Evolutionary conservation across 1,139 yeast genomes (phyloP), one percentile per base, ranked within the genome.

Genomic region (Pichia sorboxylosa): DNA sequence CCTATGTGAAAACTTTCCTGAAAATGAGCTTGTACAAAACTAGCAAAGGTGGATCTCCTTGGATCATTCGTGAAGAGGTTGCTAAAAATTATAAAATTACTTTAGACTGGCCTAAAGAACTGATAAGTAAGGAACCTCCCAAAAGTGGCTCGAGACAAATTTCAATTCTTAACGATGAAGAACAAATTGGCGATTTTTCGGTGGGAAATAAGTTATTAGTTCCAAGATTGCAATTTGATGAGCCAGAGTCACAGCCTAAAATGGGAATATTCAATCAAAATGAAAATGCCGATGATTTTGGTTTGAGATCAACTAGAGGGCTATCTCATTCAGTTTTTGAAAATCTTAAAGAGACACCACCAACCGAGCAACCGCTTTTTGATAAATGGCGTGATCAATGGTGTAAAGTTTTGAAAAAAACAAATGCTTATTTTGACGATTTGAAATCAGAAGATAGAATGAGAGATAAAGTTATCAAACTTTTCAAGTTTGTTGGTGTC

Each of bases 11-110:
- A 54, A 82, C 95, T 0, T 90, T 90, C 47, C 72, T 90, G 48
- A 87, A 87, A 49, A 69, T 85, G 46, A 75, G 94, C 5, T 73
- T 90, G 46, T 67, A 83, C 4, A 69, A 95, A 45, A 83, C 90
- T 4, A 69, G 78, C 37, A 81, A 81, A 63, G 67, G 79, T 28
- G 96, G 97, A 2, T 93, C 97, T 3, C 97, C 98, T 1, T 90
- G 97, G 97, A 76, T 90, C 14, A 93, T 90, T n/a, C 81, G 80
- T 51, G 74, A 72, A 22, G 75, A 77, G 44, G 84, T 73, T 52
- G 81, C 81, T 2, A 63, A 61, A 38, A 66, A 65, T 42, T 75
- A 71, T 48, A 59, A 78, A 45, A 74, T 75, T 9, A 67, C 78
- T 10, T 62, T 66, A 28, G 73, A 64, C 29, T 69, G 66, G 46